These are phyloP conservation scores for Silene coronaria DNA, from an alignment of 179 eudicot genomes.

Conservation along the genomic window DNA sequence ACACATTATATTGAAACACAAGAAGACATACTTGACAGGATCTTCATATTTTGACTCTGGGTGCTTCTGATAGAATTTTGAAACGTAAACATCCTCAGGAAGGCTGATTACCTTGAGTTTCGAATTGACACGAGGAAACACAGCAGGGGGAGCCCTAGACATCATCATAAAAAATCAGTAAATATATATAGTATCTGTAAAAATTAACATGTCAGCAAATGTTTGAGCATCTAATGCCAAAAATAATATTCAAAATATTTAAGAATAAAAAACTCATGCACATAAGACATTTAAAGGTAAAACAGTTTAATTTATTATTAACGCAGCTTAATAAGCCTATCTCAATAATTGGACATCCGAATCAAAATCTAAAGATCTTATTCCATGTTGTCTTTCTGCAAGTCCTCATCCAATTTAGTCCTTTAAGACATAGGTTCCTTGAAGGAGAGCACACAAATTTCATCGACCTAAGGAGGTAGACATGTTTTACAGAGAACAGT, in stretches of 20 bases:
- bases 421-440: neutral
- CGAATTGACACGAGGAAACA: slow-evolving; percentile 64
- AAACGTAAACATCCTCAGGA: slow-evolving; percentile 72
- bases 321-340: too few relatives aligned
- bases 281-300: neutral
- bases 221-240: neutral
- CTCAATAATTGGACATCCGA: too few relatives aligned
- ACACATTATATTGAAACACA: neutral
- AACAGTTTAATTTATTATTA: neutral
- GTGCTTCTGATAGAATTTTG: slow-evolving; percentile 58
- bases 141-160: slow-evolving; percentile 77
- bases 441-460: neutral
- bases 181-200: neutral
- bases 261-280: neutral
- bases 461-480: too few relatives aligned
- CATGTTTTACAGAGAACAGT: neutral
- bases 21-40: slow-evolving; percentile 57
- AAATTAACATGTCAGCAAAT: neutral
- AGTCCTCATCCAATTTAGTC: neutral
- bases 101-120: slow-evolving; percentile 56
- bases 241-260: neutral
- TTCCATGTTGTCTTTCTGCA: neutral
- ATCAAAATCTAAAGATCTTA: too few relatives aligned
- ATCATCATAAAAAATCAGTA: slow-evolving; percentile 16
- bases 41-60: slow-evolving; percentile 82